Evolutionary conservation across 2,329 filamentous ascomycete genomes (phyloP).

Genomic region (Chrysosporium keratinophilum): DNA sequence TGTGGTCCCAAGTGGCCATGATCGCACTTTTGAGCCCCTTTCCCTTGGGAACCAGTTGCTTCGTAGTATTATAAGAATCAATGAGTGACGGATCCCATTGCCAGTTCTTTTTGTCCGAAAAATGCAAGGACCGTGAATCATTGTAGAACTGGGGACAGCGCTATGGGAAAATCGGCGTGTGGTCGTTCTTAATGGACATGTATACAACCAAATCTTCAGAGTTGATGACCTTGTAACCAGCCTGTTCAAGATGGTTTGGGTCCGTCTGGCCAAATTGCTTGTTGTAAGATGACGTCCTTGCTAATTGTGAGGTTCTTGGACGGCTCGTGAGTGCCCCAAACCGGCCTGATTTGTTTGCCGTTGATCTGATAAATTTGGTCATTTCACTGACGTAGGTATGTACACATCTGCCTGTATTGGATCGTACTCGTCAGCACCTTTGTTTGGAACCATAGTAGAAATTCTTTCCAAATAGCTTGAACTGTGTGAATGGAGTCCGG

Average conservation of each 20-base stretch:
- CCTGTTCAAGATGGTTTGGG: slow-evolving; percentile 33
- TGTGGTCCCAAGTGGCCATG: slow-evolving; percentile 47
- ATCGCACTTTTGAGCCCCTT: slow-evolving; percentile 41
- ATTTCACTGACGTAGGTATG: slow-evolving; percentile 43
- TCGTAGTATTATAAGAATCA: slow-evolving; percentile 39
- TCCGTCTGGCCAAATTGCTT: slow-evolving; percentile 48
- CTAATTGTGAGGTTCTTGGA: slow-evolving; percentile 32
- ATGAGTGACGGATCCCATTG: slow-evolving; percentile 44
- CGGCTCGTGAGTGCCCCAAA: slow-evolving; percentile 49
- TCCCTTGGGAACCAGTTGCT: slow-evolving; percentile 36
- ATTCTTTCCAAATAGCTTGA: slow-evolving; percentile 43
- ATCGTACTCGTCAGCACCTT: slow-evolving; percentile 45
- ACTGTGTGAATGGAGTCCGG: slow-evolving; percentile 46
- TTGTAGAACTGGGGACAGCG: slow-evolving; percentile 41
- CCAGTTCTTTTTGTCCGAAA: slow-evolving; percentile 37
- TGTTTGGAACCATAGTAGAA: slow-evolving; percentile 43
- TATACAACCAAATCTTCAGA: slow-evolving; percentile 48
- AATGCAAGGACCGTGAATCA: slow-evolving; percentile 40
- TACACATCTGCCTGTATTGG: slow-evolving; percentile 37
- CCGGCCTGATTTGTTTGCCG: slow-evolving; percentile 40
- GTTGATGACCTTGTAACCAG: slow-evolving; percentile 44
- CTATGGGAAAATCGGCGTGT: slow-evolving; percentile 41
- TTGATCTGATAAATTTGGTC: slow-evolving; percentile 37
- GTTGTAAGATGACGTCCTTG: slow-evolving; percentile 43
- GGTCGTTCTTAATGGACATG: slow-evolving; percentile 47